These are phyloP conservation scores for Aspergillus quadrilineatus DNA, from an alignment of 2,329 filamentous ascomycete genomes.

Conservation along the genomic window DNA sequence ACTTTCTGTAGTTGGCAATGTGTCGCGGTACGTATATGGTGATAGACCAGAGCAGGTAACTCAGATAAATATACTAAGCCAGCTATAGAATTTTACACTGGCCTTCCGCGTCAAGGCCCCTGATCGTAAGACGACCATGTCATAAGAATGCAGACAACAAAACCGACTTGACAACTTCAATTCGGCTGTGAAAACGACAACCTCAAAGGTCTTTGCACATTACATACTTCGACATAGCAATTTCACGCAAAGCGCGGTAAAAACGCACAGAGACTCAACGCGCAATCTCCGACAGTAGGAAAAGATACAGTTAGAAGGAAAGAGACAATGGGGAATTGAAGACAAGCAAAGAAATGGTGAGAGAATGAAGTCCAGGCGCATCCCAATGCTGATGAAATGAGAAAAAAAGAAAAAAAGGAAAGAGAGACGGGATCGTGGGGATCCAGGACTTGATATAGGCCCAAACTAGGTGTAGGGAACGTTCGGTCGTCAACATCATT, in stretches of 20 bases:
- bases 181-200: background rate
- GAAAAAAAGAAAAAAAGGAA: slow-evolving; percentile 14
- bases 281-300: slow-evolving; percentile 2
- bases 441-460: slow-evolving; percentile 12
- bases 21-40: no score
- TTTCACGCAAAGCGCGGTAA: background rate
- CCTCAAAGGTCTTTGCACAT: background rate
- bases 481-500: slow-evolving; percentile 36
- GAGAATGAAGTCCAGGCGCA: slow-evolving; percentile 22
- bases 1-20: no score
- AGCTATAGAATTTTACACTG: no score
- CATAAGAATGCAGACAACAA: background rate
- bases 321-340: slow-evolving; percentile 18
- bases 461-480: slow-evolving; percentile 16
- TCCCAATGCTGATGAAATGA: slow-evolving; percentile 22
- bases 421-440: slow-evolving; percentile 11
- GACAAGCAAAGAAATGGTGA: slow-evolving; percentile 17
- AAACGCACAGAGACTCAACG: slow-evolving; percentile 2
- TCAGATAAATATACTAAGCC: no score
- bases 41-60: no score
- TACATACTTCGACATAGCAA: background rate
- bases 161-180: background rate
- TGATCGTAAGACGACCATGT: background rate
- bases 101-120: no score
- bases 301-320: slow-evolving; percentile 12